phyloP scores from a whole-genome alignment of 306 rosid species.

The Lotus japonicus region DNA sequence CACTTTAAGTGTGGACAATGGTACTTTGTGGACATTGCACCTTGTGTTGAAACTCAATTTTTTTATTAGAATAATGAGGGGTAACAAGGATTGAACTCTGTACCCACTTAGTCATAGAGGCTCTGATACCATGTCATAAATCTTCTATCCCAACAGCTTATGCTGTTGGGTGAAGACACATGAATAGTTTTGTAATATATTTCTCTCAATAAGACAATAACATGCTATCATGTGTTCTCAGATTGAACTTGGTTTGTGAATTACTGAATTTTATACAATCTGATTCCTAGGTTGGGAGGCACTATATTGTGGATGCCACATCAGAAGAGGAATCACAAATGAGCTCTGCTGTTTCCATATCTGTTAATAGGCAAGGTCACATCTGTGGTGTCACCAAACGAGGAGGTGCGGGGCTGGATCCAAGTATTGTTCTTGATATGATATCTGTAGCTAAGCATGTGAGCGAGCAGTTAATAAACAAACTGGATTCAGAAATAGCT shows the following conservation, averaged over 20 bases:
- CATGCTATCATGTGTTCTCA: neutral
- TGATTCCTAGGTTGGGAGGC: constrained; percentile 54
- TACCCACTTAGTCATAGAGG: too few species aligned
- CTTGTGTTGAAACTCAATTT: too few species aligned
- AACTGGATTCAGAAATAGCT: constrained; percentile 73
- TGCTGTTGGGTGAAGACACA: too few species aligned
- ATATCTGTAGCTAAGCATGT: constrained; percentile 67
- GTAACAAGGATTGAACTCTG: too few species aligned
- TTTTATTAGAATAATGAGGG: too few species aligned
- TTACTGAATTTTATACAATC: constrained; percentile 6
- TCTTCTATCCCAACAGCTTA: too few species aligned
- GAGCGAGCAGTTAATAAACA: constrained; percentile 60
- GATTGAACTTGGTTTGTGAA: neutral
- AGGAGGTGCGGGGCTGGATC: constrained; percentile 76
- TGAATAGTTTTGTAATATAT: too few species aligned
- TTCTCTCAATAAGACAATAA: neutral
- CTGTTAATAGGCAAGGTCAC: constrained; percentile 59
- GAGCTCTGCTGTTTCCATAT: constrained; percentile 78
- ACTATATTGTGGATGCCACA: constrained; percentile 83
- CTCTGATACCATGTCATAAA: too few species aligned
- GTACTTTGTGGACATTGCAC: too few species aligned
- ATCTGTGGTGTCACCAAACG: constrained; percentile 77
- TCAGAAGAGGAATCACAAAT: constrained; percentile 87
- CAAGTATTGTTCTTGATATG: constrained; percentile 85
- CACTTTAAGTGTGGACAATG: too few species aligned